These are phyloP conservation scores for Emydomyces testavorans DNA, from an alignment of 2,329 filamentous ascomycete genomes.

Conservation along the genomic window DNA sequence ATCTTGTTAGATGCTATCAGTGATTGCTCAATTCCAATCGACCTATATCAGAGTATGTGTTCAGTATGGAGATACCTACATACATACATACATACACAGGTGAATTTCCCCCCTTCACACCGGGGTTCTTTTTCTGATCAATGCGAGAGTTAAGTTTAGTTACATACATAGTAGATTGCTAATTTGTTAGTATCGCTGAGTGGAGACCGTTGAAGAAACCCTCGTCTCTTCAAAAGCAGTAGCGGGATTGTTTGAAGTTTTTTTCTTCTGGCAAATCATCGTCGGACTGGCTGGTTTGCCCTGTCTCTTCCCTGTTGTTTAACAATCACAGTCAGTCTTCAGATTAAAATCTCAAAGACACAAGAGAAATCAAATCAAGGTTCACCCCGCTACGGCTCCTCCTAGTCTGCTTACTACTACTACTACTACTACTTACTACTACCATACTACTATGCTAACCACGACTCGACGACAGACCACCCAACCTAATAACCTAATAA, in stretches of 20 bases:
- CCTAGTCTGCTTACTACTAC: background rate
- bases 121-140: slow-evolving; percentile 4
- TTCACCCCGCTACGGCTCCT: background rate
- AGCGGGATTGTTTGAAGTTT: background rate
- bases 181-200: background rate
- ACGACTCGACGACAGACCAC: background rate
- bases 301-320: background rate
- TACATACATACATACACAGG: too few relatives aligned
- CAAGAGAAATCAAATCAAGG: too few relatives aligned
- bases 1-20: too few relatives aligned
- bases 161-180: background rate
- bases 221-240: background rate
- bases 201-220: slow-evolving; percentile 1
- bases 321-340: background rate
- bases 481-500: background rate
- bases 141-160: slow-evolving; percentile 4
- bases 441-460: background rate
- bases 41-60: too few relatives aligned
- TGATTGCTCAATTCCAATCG: too few relatives aligned
- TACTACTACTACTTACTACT: too few relatives aligned
- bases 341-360: too few relatives aligned
- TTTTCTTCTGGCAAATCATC: too few relatives aligned
- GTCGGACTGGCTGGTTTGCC: too few relatives aligned
- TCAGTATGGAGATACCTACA: too few relatives aligned
- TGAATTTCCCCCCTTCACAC: too few relatives aligned